Evolutionary conservation across 2,329 filamentous ascomycete genomes (phyloP).

Genomic region (Talaromyces verruculosus): DNA sequence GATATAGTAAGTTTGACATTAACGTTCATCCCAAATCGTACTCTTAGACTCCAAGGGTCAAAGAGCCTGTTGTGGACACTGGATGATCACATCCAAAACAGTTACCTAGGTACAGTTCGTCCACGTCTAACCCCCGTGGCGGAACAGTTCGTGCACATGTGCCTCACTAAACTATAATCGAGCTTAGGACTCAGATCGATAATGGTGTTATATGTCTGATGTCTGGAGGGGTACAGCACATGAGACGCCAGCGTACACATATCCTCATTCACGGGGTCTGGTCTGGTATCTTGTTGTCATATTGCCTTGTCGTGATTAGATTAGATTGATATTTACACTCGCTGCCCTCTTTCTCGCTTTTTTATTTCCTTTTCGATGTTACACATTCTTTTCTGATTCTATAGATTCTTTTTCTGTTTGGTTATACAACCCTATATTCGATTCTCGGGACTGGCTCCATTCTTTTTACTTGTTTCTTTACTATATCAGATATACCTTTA

Average conservation of each 20-base stretch:
- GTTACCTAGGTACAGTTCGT: not conserved
- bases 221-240: slow-evolving; percentile 8
- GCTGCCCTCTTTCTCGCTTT: not conserved
- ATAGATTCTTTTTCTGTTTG: not conserved
- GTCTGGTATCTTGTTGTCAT: not conserved
- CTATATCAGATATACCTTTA: not conserved
- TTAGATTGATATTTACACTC: not conserved
- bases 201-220: not conserved
- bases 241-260: not conserved
- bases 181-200: not conserved
- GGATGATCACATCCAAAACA: not conserved
- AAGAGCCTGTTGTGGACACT: not conserved
- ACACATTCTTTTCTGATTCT: not conserved
- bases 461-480: not conserved
- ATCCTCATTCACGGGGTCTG: not conserved
- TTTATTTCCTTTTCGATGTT: not conserved
- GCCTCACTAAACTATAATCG: not conserved
- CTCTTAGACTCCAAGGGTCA: not conserved
- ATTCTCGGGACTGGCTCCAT: slow-evolving; percentile 1
- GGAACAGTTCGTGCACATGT: not conserved
- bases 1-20: not conserved
- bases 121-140: slow-evolving; percentile 1
- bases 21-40: not conserved
- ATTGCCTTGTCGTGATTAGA: not conserved
- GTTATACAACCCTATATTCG: not conserved